A percentile compares a stretch with the other conserved stretches of the same genome.
phyloP scores from a whole-genome alignment of 495 filamentous ascomycete species.

The Aspergillus cristatus region DNA sequence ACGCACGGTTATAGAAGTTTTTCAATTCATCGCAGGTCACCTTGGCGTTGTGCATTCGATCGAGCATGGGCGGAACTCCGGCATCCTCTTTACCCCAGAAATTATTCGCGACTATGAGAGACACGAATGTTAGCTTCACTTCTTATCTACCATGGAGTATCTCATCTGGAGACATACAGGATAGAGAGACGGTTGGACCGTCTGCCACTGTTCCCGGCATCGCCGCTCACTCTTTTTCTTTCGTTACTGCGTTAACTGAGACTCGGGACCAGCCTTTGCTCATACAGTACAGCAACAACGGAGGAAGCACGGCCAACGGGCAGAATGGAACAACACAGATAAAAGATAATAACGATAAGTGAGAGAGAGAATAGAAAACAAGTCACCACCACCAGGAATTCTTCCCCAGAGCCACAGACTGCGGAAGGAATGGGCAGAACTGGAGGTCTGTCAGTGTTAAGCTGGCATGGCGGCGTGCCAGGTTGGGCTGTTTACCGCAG shows the following conservation, averaged over 20 bases:
- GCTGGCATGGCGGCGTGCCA: not conserved
- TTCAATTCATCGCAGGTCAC: constrained; percentile 91
- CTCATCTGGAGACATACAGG: too few relatives aligned
- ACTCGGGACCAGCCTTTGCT: constrained; percentile 38
- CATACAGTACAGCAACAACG: constrained; percentile 17
- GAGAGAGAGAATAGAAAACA: constrained; percentile 6
- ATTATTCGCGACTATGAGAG: constrained; percentile 78
- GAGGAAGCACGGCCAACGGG: not conserved
- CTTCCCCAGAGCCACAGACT: constrained; percentile 2
- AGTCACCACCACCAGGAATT: too few relatives aligned
- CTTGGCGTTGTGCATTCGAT: constrained; percentile 95
- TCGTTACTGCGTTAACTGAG: constrained; percentile 19
- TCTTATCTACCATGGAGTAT: not conserved
- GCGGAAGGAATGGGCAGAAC: constrained; percentile 11
- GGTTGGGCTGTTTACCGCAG: constrained; percentile 34
- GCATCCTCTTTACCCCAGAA: constrained; percentile 99
- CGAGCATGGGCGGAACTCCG: constrained; percentile 82
- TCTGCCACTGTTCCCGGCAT: constrained; percentile 58
- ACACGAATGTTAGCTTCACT: constrained; percentile 7
- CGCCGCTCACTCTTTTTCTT: constrained; percentile 18
- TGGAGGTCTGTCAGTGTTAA: constrained; percentile 22
- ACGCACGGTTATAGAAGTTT: constrained; percentile 73
- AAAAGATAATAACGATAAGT: constrained; percentile 5
- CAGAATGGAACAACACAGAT: constrained; percentile 6
- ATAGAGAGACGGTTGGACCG: constrained; percentile 54